Conservation (phyloP, 2,329 filamentous ascomycete genomes). For the Aspergillus tamarii region DNA sequence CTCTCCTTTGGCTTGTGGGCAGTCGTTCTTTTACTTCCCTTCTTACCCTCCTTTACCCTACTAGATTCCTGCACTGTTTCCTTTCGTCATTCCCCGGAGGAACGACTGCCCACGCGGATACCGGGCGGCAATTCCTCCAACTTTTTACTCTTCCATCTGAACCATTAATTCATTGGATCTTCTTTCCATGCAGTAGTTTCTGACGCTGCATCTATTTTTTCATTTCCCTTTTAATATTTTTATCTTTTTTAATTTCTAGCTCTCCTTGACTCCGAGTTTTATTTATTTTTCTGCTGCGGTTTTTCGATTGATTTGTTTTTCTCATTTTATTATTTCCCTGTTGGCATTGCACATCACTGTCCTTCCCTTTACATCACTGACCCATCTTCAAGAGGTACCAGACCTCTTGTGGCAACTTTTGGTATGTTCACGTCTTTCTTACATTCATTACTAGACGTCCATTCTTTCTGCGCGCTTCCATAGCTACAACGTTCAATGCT, state of each 20-base stretch:
- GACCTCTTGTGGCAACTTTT: constrained; percentile 25
- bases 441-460: constrained; percentile 12
- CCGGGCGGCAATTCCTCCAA: constrained; percentile 24
- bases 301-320: neutral
- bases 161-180: neutral
- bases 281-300: constrained; percentile 5
- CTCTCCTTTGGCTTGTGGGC: constrained; percentile 20
- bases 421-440: constrained; percentile 28
- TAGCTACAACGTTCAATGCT: constrained; percentile 9
- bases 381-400: constrained; percentile 22
- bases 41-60: constrained; percentile 17
- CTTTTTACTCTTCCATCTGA: constrained; percentile 9
- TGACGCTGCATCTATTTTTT: neutral
- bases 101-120: constrained; percentile 39
- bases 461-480: constrained; percentile 15
- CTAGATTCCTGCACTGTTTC: constrained; percentile 10
- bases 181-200: constrained; percentile 4
- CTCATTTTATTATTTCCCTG: constrained; percentile 12
- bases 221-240: constrained; percentile 4
- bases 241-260: constrained; percentile 9
- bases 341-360: constrained; percentile 17
- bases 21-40: constrained; percentile 28
- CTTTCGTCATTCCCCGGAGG: constrained; percentile 44
- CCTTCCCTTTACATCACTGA: constrained; percentile 23
- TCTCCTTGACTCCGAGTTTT: constrained; percentile 1